Evolutionary conservation across 139 green algal genomes (phyloP), one percentile per base, ranked within the genome.

Genomic region (Yamagishiella unicocca): DNA sequence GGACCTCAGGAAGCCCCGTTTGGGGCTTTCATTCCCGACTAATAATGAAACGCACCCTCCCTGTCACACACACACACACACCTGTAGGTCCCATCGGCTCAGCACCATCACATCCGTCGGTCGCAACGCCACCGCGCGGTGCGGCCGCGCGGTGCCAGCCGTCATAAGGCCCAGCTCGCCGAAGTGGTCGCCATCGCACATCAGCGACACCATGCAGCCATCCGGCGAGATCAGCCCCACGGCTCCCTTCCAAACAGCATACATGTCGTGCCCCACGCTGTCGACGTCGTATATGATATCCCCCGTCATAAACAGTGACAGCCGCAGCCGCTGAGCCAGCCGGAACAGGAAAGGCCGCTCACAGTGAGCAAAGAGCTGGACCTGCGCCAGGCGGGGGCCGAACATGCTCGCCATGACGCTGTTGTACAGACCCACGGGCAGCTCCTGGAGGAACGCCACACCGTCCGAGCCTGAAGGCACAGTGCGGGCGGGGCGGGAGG

Each of bases 201-300:
- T 31, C 64, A 86, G 66, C 80, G 80, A 62, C 2, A 43, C 38
- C 33, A 67, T 67, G 33, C 21, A 55, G 22, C 80, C 80, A 33
- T 67, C 43, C 8, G 43, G 43, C 43, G 12, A 43, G 22, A 72
- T 55, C 9, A 86, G 80, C 42, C 4, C 80, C 62, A 86, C 64
- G 2, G 35, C 62, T 25, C 80, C 80, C 62, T 38, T 67, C 64
- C 80, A 86, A 12, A 86, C 53, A 5, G 67, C 31, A 64, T 78
- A 86, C 80, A 86, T 86, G 21, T 86, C 64, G 66, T 86, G 80
- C 19, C 80, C 80, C 64, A 86, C 80, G 21, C 43, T 54, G 42
- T 33, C 62, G 12, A 78, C 25, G 2, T 50, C 64, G 62, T 86
- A 86, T 6, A 86, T 50, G 31, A 53, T 17, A n/a, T 86, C 80